phyloP scores from a whole-genome alignment of 2,329 filamentous ascomycete genomes.

The Stagonosporopsis rhizophila region DNA sequence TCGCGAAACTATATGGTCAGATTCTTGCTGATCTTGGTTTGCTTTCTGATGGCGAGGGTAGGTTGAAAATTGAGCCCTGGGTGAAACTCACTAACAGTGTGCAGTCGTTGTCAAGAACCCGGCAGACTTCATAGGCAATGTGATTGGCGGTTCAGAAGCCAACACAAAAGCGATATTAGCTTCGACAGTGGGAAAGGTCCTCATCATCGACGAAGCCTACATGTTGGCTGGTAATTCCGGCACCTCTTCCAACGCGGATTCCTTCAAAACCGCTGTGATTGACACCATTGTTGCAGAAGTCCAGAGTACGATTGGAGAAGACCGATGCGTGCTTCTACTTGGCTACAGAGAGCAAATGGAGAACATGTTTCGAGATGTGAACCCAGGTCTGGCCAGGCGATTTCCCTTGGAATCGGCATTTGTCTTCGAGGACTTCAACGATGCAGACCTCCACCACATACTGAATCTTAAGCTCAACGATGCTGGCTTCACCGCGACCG shows the following conservation, averaged over 20 bases:
- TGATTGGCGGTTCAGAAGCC: slow-evolving; percentile 71
- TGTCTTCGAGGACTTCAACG: slow-evolving; percentile 71
- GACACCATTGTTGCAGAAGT: slow-evolving; percentile 79
- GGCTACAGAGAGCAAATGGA: slow-evolving; percentile 75
- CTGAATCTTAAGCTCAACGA: slow-evolving; percentile 68
- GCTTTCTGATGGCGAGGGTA: slow-evolving; percentile 72
- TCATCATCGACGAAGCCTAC: slow-evolving; percentile 84
- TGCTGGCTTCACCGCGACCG: slow-evolving; percentile 61
- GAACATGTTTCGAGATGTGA: slow-evolving; percentile 75
- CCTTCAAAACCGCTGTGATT: slow-evolving; percentile 69
- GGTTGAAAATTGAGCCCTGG: slow-evolving; percentile 15
- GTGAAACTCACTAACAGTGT: slow-evolving; percentile 8
- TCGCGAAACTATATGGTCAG: slow-evolving; percentile 74
- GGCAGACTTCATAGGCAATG: slow-evolving; percentile 72
- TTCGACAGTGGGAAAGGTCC: slow-evolving; percentile 72
- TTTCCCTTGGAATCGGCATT: slow-evolving; percentile 72
- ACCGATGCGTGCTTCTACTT: slow-evolving; percentile 74
- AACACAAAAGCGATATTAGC: slow-evolving; percentile 76
- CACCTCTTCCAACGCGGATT: slow-evolving; percentile 44
- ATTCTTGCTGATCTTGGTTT: slow-evolving; percentile 73
- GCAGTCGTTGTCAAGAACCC: slow-evolving; percentile 76
- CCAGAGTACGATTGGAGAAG: slow-evolving; percentile 72
- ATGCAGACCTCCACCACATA: slow-evolving; percentile 65
- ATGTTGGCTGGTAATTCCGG: slow-evolving; percentile 58
- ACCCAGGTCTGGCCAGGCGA: slow-evolving; percentile 71